A percentile compares a stretch with the other conserved stretches of the same genome.
phyloP scores from a whole-genome alignment of 441 rosid genomes.

The Rhodomyrtus psidioides region DNA sequence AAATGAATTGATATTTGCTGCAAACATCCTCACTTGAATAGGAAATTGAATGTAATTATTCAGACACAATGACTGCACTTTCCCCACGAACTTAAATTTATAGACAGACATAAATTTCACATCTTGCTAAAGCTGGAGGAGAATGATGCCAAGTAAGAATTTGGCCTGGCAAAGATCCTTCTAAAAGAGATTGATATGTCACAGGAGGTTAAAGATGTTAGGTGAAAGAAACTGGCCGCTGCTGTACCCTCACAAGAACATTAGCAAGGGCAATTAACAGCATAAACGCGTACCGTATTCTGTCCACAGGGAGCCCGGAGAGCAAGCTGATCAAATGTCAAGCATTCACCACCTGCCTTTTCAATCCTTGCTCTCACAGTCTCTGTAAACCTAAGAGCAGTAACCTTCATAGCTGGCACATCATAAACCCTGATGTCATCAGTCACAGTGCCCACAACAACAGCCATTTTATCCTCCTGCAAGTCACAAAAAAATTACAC shows the following conservation, averaged over 20 bases:
- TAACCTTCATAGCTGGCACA: constrained; percentile 73
- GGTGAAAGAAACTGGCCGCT: not conserved
- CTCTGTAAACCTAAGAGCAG: constrained; percentile 83
- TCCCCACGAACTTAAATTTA: not conserved
- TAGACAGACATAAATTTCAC: not conserved
- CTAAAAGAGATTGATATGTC: not conserved
- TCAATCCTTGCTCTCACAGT: constrained; percentile 85
- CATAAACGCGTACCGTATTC: constrained; percentile 54
- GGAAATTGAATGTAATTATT: not conserved
- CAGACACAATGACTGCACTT: not conserved
- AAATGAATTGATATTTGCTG: not conserved
- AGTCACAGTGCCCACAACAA: constrained; percentile 75
- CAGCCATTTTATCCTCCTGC: constrained; percentile 76
- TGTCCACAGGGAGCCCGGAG: constrained; percentile 87
- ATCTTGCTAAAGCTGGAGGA: not conserved
- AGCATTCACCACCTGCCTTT: constrained; percentile 95
- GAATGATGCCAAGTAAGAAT: not conserved
- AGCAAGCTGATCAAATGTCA: constrained; percentile 91
- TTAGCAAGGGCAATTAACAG: not conserved
- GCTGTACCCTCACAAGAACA: not conserved
- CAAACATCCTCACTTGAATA: not conserved
- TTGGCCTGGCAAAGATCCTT: not conserved
- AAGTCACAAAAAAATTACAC: not conserved
- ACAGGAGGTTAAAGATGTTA: not conserved
- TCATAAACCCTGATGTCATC: constrained; percentile 82